These are phyloP conservation scores for Cokeromyces recurvatus DNA, from an alignment of 371 early-diverging fungal genomes.

Conservation along the genomic window DNA sequence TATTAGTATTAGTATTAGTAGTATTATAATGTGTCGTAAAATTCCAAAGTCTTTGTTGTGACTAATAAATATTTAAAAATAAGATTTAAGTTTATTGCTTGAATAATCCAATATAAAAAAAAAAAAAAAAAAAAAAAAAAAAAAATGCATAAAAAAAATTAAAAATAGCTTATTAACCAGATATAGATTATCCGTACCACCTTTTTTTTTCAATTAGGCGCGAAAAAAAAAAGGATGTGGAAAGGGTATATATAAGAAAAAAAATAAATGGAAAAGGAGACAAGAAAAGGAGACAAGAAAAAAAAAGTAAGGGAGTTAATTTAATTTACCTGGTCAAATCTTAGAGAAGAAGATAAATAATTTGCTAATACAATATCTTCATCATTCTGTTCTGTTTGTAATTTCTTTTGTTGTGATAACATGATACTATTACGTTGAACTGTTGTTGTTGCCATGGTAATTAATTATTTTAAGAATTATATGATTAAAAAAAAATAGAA, in stretches of 20 bases:
- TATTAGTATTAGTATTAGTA: too few species aligned
- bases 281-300: constrained; percentile 4
- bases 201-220: constrained; percentile 9
- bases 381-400: constrained; percentile 7
- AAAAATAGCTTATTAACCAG: constrained; percentile 23
- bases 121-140: constrained; percentile 1
- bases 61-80: constrained; percentile 1
- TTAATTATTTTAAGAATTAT: too few species aligned
- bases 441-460: constrained; percentile 13
- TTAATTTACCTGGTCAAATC: constrained; percentile 21
- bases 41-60: constrained; percentile 4
- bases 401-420: constrained; percentile 4
- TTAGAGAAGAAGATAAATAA: constrained; percentile 14
- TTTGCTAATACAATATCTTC: constrained; percentile 24
- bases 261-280: not conserved
- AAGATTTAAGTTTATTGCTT: not conserved
- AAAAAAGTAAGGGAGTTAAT: not conserved
- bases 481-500: too few species aligned
- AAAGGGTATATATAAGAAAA: too few species aligned
- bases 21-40: too few species aligned
- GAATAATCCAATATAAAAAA: constrained; percentile 7
- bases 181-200: constrained; percentile 2
- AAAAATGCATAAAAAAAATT: constrained; percentile 17
- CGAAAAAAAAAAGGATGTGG: constrained; percentile 1
- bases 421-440: constrained; percentile 13